Conservation (phyloP, 371 early-diverging fungal genomes). For the Neoconidiobolus thromboides region DNA sequence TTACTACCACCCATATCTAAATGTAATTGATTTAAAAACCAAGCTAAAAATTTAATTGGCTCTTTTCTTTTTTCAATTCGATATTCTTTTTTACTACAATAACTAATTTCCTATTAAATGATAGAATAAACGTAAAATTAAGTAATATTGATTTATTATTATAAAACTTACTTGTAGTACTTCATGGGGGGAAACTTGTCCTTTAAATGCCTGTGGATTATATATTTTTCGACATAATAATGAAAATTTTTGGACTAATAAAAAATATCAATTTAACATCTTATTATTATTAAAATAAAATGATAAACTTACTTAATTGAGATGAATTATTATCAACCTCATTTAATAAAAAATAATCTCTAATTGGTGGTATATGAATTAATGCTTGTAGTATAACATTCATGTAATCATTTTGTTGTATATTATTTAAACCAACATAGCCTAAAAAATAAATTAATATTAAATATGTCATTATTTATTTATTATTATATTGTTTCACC, state of each 20-base stretch:
- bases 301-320: constrained; percentile 21
- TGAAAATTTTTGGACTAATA: constrained; percentile 51
- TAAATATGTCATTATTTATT: not conserved
- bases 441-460: constrained; percentile 20
- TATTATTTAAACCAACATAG: constrained; percentile 86
- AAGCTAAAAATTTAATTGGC: constrained; percentile 74
- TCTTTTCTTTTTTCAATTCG: constrained; percentile 66
- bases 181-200: constrained; percentile 94
- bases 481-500: constrained; percentile 17
- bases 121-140: not conserved
- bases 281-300: not conserved
- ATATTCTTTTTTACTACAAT: constrained; percentile 65
- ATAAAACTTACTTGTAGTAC: constrained; percentile 42
- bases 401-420: constrained; percentile 91
- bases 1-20: constrained; percentile 60
- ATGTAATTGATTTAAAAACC: constrained; percentile 87
- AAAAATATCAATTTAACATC: not conserved
- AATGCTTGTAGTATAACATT: constrained; percentile 85
- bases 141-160: too few species aligned
- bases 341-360: constrained; percentile 63
- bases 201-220: constrained; percentile 85
- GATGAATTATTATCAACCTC: constrained; percentile 32
- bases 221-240: constrained; percentile 77
- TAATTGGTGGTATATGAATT: constrained; percentile 68
- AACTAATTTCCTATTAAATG: constrained; percentile 47